Evolutionary conservation across 2,329 filamentous ascomycete genomes (phyloP).

Genomic region (Periconia sp.): DNA sequence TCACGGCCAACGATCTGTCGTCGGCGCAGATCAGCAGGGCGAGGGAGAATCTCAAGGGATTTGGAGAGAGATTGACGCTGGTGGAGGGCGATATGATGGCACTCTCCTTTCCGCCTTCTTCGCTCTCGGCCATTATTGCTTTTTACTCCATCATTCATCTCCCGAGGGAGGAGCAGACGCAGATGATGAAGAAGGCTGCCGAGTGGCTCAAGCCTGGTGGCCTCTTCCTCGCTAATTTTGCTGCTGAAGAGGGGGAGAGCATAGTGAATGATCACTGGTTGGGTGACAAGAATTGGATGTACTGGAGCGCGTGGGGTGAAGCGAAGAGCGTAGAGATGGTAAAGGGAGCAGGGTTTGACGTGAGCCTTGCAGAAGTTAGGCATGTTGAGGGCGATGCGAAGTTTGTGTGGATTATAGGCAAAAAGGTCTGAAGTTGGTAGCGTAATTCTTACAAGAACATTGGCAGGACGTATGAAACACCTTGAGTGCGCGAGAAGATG

Average conservation of each 20-base stretch:
- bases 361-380: conserved; percentile 29
- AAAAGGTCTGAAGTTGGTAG: conserved; percentile 9
- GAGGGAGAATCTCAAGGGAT: conserved; percentile 17
- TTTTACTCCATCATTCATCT: conserved; percentile 65
- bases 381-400: conserved; percentile 25
- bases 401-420: conserved; percentile 41
- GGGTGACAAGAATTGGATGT: conserved; percentile 42
- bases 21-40: conserved; percentile 47
- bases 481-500: too few relatives aligned
- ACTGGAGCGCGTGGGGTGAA: conserved; percentile 50
- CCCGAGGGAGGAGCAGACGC: conserved; percentile 57
- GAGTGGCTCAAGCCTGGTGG: conserved; percentile 61
- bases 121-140: conserved; percentile 58
- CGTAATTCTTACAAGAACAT: not conserved
- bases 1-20: conserved; percentile 54
- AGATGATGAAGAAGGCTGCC: conserved; percentile 52
- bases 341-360: conserved; percentile 30
- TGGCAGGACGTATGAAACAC: not conserved
- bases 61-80: conserved; percentile 21
- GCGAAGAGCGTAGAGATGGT: conserved; percentile 40
- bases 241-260: conserved; percentile 30
- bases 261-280: conserved; percentile 37
- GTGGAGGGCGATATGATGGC: conserved; percentile 52
- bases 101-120: conserved; percentile 39
- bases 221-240: conserved; percentile 50